Base-by-base conservation (phyloP, 2,329 filamentous ascomycete species). In the Fusarium pseudocircinatum region DNA sequence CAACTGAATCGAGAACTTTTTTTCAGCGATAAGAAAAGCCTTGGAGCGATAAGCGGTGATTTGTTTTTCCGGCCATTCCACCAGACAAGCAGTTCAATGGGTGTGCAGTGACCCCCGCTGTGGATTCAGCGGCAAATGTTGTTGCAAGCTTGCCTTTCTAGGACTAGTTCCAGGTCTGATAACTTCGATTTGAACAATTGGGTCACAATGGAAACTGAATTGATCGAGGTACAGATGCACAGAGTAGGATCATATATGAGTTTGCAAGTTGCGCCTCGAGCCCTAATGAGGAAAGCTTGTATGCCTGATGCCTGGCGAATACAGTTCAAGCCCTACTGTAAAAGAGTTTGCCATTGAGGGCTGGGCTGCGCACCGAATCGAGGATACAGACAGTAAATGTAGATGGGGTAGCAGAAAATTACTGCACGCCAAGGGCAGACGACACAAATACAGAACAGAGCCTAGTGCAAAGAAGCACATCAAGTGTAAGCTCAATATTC, bases 11-110 rank as follows among this genome's bases (percentile, higher is more conserved):
- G 68, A 69, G 69, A 76, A 76, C 75, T 73, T 75, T 75, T 75
- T 78, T 78, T 78, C 77, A 70, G 71, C 69, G 67, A 69, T 69
- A 67, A 75, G 74, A 76, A 77, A 78, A 77, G 67, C 62, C 49
- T 67, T 60, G 65, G 46, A 44, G n/a, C 57, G 57, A 66, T 67
- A 77, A 78, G 67, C 76, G 76, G 75, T 26, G 5, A 22, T 22
- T 53, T 16, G 58, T 75, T 77, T 57, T 69, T 77, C 74, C 77
- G 57, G 6, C 3, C 12, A 52, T n/a, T 52, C 49, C n/a, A 42
- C 36, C 26, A 24, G n/a, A 28, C 16, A 18, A 37, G 16, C 24
- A 40, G 24, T 42, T 52, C 49, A 34, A 24, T 64, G 39, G 58
- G 49, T 34, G 42, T 60, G 40, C 30, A 64, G 60, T 54, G 54